Percentiles rank a stretch among this genome's conserved stretches.
phyloP scores from a whole-genome alignment of 2,329 filamentous ascomycete species.

The Neofusicoccum sp. region DNA sequence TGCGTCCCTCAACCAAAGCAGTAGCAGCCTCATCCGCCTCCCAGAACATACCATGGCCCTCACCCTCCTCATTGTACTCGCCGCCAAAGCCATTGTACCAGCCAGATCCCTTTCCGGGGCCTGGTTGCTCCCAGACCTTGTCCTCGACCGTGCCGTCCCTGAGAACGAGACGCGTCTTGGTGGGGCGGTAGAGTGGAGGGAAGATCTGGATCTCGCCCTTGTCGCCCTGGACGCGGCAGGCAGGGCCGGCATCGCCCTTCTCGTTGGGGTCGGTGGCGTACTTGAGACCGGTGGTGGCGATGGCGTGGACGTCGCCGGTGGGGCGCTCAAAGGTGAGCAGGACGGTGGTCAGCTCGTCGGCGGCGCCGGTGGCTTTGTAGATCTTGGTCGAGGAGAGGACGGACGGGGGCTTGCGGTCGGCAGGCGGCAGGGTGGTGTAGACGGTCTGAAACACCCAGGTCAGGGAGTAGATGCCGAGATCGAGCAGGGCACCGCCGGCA shows the following conservation, averaged over 20 bases:
- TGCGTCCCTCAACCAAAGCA: conserved; percentile 73
- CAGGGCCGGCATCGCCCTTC: conserved; percentile 59
- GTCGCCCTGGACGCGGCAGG: conserved; percentile 78
- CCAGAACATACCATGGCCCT: conserved; percentile 86
- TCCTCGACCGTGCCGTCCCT: conserved; percentile 51
- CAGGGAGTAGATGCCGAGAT: conserved; percentile 84
- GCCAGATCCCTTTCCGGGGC: conserved; percentile 49
- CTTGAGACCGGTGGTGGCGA: conserved; percentile 58
- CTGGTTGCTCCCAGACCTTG: conserved; percentile 49
- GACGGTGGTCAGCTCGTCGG: conserved; percentile 78
- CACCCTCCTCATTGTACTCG: conserved; percentile 51
- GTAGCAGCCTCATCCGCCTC: conserved; percentile 79
- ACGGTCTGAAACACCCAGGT: conserved; percentile 91
- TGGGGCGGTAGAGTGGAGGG: conserved; percentile 70
- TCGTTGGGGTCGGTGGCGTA: conserved; percentile 61
- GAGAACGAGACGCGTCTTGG: conserved; percentile 65
- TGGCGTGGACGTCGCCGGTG: conserved; percentile 65
- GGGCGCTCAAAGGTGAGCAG: conserved; percentile 72
- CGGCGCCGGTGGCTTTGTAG: conserved; percentile 71
- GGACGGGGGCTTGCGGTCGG: conserved; percentile 64
- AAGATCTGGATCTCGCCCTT: conserved; percentile 81
- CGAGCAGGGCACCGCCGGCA: conserved; percentile 79
- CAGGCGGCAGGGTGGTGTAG: conserved; percentile 71
- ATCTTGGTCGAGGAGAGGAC: conserved; percentile 69
- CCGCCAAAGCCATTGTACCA: conserved; percentile 53